These are phyloP conservation scores for Amoebophrya sp. DNA, from an alignment of 169 alveolate genomes.

Conservation along the genomic window DNA sequence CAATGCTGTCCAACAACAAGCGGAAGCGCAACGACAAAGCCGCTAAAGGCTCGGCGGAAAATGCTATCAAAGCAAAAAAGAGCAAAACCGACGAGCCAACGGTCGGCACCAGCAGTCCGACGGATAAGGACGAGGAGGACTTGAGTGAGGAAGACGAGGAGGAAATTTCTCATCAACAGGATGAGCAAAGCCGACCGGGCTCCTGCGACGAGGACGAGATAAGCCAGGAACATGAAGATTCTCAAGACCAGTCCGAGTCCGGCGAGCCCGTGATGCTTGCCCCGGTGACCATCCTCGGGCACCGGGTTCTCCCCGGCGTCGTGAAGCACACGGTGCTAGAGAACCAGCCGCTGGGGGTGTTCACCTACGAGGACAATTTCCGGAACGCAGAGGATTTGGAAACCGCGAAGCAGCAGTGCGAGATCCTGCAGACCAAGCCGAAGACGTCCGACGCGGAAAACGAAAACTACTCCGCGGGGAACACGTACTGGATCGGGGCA, in stretches of 20 bases:
- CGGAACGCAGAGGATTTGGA: neutral
- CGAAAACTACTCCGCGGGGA: neutral
- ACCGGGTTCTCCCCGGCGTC: neutral
- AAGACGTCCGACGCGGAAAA: neutral
- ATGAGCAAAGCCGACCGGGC: too few relatives aligned
- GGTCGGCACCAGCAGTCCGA: neutral
- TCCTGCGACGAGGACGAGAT: neutral
- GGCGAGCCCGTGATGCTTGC: too few relatives aligned
- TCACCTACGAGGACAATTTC: neutral
- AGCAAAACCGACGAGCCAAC: neutral
- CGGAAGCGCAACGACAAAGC: too few relatives aligned
- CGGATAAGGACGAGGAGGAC: neutral
- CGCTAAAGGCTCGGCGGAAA: too few relatives aligned
- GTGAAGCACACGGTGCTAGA: neutral
- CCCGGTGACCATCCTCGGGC: neutral
- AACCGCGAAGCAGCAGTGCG: neutral
- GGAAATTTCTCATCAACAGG: too few relatives aligned
- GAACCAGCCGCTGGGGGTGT: neutral
- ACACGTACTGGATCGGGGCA: neutral
- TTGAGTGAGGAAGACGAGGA: neutral
- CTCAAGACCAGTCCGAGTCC: too few relatives aligned
- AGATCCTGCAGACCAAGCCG: too few relatives aligned
- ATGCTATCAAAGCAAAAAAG: too few relatives aligned
- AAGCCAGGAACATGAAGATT: too few relatives aligned
- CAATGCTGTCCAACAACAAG: too few relatives aligned